These are phyloP conservation scores for Clitoria ternatea DNA, from an alignment of 306 rosid species.

Conservation along the genomic window DNA sequence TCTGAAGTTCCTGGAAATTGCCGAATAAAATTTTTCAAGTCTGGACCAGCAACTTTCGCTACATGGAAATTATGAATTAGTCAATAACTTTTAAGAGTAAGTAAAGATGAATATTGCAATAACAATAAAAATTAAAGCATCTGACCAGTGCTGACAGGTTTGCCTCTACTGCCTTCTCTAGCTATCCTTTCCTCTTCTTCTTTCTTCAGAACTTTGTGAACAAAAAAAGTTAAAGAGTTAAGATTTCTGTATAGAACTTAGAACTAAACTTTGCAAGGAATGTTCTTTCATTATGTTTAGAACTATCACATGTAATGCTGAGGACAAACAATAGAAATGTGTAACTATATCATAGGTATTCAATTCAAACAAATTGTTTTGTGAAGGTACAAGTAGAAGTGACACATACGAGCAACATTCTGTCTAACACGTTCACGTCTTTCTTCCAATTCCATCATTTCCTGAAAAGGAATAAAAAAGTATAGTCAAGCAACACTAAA, in stretches of 20 bases:
- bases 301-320: conserved; percentile 11
- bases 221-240: conserved; percentile 15
- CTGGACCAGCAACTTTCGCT: conserved; percentile 71
- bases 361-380: conserved; percentile 16
- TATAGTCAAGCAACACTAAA: conserved; percentile 20
- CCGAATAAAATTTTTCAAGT: conserved; percentile 76
- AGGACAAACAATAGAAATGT: background rate
- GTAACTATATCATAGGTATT: conserved; percentile 13
- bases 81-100: background rate
- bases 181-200: conserved; percentile 82
- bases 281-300: background rate
- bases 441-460: conserved; percentile 71
- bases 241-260: conserved; percentile 23
- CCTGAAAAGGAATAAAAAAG: conserved; percentile 45
- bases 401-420: conserved; percentile 83
- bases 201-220: conserved; percentile 68
- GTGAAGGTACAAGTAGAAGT: conserved; percentile 7
- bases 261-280: conserved; percentile 5
- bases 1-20: conserved; percentile 66
- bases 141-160: conserved; percentile 56
- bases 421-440: conserved; percentile 78
- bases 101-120: background rate
- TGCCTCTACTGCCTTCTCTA: conserved; percentile 50
- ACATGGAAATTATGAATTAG: conserved; percentile 4
- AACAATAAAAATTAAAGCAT: conserved; percentile 14